Percentiles rank a stretch among this genome's conserved stretches.
Evolutionary conservation across 768 basidiomycete genomes (phyloP).

Genomic region (Leccinum disarticulatum): DNA sequence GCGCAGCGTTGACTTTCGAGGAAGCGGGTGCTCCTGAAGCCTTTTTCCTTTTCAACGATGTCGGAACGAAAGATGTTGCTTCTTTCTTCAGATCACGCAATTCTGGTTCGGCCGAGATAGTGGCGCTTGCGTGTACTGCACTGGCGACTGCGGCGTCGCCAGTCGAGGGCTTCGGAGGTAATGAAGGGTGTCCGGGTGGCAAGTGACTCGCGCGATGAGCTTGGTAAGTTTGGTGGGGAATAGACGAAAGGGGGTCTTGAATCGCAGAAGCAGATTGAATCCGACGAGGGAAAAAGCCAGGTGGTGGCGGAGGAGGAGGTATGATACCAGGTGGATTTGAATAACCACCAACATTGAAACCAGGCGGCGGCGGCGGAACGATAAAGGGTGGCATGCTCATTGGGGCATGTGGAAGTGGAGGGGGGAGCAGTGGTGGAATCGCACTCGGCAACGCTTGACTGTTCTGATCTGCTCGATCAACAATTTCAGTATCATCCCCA

Average conservation of each 20-base stretch:
- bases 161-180: conserved; percentile 41
- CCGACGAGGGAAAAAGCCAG: conserved; percentile 64
- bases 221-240: conserved; percentile 79
- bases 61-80: conserved; percentile 87
- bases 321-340: conserved; percentile 20
- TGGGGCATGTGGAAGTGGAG: conserved; percentile 18
- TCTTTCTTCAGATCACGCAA: conserved; percentile 95
- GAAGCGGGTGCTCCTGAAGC: conserved; percentile 33
- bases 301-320: conserved; percentile 48
- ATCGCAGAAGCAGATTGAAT: conserved; percentile 50
- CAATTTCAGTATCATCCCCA: background rate
- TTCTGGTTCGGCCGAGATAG: conserved; percentile 81
- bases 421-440: conserved; percentile 21
- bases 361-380: conserved; percentile 19
- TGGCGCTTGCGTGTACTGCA: conserved; percentile 50
- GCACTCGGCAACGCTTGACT: conserved; percentile 1
- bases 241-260: conserved; percentile 75
- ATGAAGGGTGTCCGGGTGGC: conserved; percentile 39
- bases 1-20: conserved; percentile 63
- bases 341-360: conserved; percentile 8
- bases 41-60: conserved; percentile 77
- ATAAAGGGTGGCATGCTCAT: conserved; percentile 20
- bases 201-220: conserved; percentile 55
- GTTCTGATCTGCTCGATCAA: conserved; percentile 7
- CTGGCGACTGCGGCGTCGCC: conserved; percentile 43